A percentile compares a stretch with the other conserved stretches of the same genome.
Evolutionary conservation across 345 rosid species (phyloP).

Genomic region (Streptanthus diversifolius): DNA sequence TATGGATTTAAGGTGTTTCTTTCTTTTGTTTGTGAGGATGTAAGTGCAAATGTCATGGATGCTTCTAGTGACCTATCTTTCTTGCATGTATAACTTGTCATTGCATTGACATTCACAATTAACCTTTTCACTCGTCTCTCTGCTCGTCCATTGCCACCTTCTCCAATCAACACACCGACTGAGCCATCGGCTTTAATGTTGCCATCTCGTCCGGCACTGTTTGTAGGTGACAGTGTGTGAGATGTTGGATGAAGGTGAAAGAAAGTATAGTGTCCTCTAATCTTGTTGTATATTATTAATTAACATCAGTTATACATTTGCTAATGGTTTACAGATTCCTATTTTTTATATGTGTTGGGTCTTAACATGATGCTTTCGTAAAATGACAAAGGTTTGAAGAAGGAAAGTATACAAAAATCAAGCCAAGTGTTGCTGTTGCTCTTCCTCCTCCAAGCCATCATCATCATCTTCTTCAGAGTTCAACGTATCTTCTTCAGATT

Average conservation of each 20-base stretch:
- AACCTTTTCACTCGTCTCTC: neutral
- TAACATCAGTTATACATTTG: neutral
- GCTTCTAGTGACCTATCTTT: neutral
- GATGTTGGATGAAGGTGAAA: neutral
- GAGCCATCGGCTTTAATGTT: neutral
- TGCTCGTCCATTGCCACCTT: too few species aligned
- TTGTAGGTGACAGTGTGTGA: neutral
- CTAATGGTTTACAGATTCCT: neutral
- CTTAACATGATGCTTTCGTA: neutral
- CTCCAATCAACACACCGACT: neutral
- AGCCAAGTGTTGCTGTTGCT: conserved; percentile 33
- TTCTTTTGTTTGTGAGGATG: too few species aligned
- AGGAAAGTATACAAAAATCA: neutral
- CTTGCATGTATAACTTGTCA: neutral
- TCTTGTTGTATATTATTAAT: neutral
- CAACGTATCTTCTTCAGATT: conserved; percentile 27
- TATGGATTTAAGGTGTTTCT: too few species aligned
- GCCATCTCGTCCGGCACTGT: neutral
- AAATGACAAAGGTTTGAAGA: neutral
- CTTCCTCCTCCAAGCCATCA: conserved; percentile 19
- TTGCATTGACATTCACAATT: neutral
- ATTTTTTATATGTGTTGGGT: neutral
- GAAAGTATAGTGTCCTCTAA: neutral
- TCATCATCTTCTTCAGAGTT: conserved; percentile 21
- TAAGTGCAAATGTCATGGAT: too few species aligned